phyloP scores from a whole-genome alignment of 148 eudicot genomes.

The Amaranthus hypochondriacus region DNA sequence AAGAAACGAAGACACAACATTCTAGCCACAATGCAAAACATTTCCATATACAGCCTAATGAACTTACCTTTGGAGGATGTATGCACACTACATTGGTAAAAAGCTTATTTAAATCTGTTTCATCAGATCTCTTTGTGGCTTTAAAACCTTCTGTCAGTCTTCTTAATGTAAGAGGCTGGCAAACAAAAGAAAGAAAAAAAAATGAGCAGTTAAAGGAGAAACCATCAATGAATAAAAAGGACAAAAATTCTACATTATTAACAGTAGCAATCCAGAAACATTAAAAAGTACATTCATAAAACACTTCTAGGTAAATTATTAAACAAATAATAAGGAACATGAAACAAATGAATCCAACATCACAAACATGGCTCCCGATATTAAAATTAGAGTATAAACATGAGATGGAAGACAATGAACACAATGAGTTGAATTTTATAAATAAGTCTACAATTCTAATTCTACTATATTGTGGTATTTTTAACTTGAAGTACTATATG shows the following conservation, averaged over 20 bases:
- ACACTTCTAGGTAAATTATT: neutral
- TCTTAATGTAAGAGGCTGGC: slow-evolving; percentile 86
- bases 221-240: too few relatives aligned
- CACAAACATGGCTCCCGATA: neutral
- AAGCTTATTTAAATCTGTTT: slow-evolving; percentile 65
- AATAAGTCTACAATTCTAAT: slow-evolving; percentile 6
- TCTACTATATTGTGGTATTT: too few relatives aligned
- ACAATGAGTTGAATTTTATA: neutral
- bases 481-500: too few relatives aligned
- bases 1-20: neutral
- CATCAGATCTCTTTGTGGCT: slow-evolving; percentile 62
- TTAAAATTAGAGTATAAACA: too few relatives aligned
- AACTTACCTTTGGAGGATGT: slow-evolving; percentile 78
- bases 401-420: neutral
- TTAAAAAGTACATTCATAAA: neutral
- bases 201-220: neutral
- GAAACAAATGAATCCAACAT: neutral
- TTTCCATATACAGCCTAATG: neutral
- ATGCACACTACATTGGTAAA: slow-evolving; percentile 67
- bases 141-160: slow-evolving; percentile 70
- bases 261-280: neutral
- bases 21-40: neutral
- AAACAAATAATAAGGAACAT: neutral
- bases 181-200: slow-evolving; percentile 12
- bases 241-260: too few relatives aligned